Conservation (phyloP, 2,329 filamentous ascomycete genomes). For the Decorospora gaudefroyi region DNA sequence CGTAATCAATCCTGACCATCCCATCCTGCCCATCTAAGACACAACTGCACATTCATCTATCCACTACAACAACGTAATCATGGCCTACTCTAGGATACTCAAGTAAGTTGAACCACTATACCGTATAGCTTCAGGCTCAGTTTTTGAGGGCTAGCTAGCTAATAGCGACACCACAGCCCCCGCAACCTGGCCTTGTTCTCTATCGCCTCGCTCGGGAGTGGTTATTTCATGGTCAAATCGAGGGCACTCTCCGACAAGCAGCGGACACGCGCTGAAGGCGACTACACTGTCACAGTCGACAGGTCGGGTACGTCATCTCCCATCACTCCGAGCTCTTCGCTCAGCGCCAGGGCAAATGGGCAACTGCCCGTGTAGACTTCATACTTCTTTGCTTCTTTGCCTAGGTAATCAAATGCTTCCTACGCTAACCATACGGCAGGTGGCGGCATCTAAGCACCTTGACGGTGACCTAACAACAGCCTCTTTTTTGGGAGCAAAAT, state of each 20-base stretch:
- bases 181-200: slow-evolving; percentile 42
- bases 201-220: slow-evolving; percentile 38
- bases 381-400: too few species aligned
- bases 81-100: slow-evolving; percentile 39
- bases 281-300: slow-evolving; percentile 46
- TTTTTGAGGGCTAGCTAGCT: slow-evolving; percentile 22
- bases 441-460: slow-evolving; percentile 11
- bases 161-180: slow-evolving; percentile 28
- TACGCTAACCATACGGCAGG: slow-evolving; percentile 10
- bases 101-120: slow-evolving; percentile 29
- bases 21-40: neutral
- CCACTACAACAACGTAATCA: slow-evolving; percentile 19
- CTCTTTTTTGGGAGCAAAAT: too few species aligned
- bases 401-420: neutral
- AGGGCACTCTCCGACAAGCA: slow-evolving; percentile 35
- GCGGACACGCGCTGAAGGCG: slow-evolving; percentile 34
- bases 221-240: slow-evolving; percentile 42
- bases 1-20: neutral
- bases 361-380: too few species aligned
- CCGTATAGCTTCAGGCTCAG: slow-evolving; percentile 5
- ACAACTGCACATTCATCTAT: neutral
- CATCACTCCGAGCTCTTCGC: too few species aligned
- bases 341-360: too few species aligned
- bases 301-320: slow-evolving; percentile 36
- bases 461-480: too few species aligned